Conservation (phyloP, 345 rosid species). For the Aquilaria yunnanensis region DNA sequence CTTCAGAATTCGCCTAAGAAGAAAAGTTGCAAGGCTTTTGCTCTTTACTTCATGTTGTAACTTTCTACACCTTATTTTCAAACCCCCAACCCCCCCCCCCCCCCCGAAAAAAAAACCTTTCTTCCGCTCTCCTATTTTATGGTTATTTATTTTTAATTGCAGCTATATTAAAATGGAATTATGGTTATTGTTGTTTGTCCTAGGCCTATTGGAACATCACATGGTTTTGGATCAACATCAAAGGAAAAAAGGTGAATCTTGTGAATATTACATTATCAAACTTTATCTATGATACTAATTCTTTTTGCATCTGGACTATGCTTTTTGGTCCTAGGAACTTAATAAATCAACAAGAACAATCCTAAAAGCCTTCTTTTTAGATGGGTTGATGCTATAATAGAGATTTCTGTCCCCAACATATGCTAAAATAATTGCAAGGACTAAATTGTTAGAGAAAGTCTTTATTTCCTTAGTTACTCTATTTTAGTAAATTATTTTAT, state of each 20-base stretch:
- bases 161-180: conserved; percentile 81
- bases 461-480: neutral
- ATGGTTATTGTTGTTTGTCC: conserved; percentile 93
- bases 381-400: neutral
- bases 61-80: neutral
- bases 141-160: conserved; percentile 16
- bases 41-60: neutral
- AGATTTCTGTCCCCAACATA: neutral
- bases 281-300: neutral
- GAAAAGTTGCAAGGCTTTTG: neutral
- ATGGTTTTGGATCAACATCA: conserved; percentile 49
- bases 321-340: too few relatives aligned
- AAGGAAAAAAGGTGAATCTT: conserved; percentile 45
- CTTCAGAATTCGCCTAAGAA: neutral
- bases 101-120: neutral
- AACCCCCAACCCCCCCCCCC: neutral
- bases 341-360: too few relatives aligned
- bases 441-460: neutral
- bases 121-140: neutral
- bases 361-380: neutral
- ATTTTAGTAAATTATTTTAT: neutral
- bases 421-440: conserved; percentile 1
- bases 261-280: neutral
- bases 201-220: conserved; percentile 76
- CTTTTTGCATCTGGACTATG: too few relatives aligned